These are phyloP conservation scores for Globisporangium apiculatum DNA, from an alignment of 352 stramenopile genomes.

Conservation along the genomic window DNA sequence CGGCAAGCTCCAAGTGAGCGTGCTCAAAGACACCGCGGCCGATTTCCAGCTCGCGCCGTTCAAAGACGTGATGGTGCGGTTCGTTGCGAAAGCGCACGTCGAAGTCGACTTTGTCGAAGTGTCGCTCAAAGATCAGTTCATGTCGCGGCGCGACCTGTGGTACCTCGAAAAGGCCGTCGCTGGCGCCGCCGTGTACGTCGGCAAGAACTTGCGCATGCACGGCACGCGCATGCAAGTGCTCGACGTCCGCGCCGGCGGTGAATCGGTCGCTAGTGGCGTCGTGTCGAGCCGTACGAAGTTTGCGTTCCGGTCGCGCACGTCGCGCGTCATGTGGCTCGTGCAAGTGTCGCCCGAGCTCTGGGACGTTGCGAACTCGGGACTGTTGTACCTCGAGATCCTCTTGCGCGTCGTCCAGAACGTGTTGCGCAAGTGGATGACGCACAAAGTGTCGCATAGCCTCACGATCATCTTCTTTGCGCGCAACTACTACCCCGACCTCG, in stretches of 20 bases:
- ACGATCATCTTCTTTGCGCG: conserved; percentile 91
- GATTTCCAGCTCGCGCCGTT: conserved; percentile 69
- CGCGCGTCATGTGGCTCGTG: conserved; percentile 97
- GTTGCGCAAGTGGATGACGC: conserved; percentile 87
- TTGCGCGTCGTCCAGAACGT: conserved; percentile 75
- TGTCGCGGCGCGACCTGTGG: conserved; percentile 89
- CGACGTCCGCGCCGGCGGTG: conserved; percentile 80
- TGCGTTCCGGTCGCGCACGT: conserved; percentile 91
- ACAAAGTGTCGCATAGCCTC: conserved; percentile 88
- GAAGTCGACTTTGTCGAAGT: conserved; percentile 87
- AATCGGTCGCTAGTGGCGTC: conserved; percentile 89
- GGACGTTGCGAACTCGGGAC: conserved; percentile 86
- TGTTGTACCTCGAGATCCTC: conserved; percentile 90
- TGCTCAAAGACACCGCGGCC: conserved; percentile 74
- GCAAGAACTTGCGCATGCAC: conserved; percentile 71
- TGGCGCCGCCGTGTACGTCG: conserved; percentile 65
- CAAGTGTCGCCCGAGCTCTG: conserved; percentile 95
- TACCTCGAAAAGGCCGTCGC: conserved; percentile 70
- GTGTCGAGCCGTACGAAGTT: conserved; percentile 96
- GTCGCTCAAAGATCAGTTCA: conserved; percentile 89
- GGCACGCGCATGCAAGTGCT: conserved; percentile 82
- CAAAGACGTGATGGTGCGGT: conserved; percentile 78
- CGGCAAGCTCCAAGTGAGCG: conserved; percentile 74
- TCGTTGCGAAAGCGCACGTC: conserved; percentile 69
- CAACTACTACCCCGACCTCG: conserved; percentile 82